Conservation (phyloP, 768 basidiomycete species). For the Pleurotus tuoliensis region DNA sequence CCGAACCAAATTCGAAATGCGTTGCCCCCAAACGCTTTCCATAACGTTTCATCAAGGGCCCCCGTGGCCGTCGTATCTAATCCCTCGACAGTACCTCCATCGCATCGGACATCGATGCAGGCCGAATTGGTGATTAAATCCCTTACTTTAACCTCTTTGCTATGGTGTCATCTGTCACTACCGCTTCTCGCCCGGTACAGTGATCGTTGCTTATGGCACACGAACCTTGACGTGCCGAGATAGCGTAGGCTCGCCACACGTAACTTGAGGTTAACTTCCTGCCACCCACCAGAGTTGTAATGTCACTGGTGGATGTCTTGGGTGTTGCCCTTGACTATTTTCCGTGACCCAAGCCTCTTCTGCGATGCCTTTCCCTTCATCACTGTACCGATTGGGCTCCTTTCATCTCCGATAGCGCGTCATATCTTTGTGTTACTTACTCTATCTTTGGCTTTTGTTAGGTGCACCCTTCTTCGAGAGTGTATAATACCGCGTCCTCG, state of each 20-base stretch:
- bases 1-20: neutral
- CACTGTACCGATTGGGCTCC: too few species aligned
- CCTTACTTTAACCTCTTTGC: neutral
- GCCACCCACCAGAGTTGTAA: too few species aligned
- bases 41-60: conserved; percentile 2
- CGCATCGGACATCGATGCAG: conserved; percentile 8
- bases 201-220: neutral
- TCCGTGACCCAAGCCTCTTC: too few species aligned
- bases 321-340: too few species aligned
- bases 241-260: too few species aligned
- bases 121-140: conserved; percentile 3
- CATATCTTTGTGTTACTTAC: neutral
- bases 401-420: neutral
- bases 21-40: neutral
- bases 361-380: too few species aligned
- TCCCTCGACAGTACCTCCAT: neutral
- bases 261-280: too few species aligned
- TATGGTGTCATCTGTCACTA: neutral
- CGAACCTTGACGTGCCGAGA: too few species aligned
- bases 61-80: conserved; percentile 7
- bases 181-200: neutral
- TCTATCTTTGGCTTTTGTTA: neutral
- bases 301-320: too few species aligned
- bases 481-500: neutral
- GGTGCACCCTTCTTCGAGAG: neutral